Conservation (phyloP, 768 basidiomycete species). For the Tricholoma sp. region DNA sequence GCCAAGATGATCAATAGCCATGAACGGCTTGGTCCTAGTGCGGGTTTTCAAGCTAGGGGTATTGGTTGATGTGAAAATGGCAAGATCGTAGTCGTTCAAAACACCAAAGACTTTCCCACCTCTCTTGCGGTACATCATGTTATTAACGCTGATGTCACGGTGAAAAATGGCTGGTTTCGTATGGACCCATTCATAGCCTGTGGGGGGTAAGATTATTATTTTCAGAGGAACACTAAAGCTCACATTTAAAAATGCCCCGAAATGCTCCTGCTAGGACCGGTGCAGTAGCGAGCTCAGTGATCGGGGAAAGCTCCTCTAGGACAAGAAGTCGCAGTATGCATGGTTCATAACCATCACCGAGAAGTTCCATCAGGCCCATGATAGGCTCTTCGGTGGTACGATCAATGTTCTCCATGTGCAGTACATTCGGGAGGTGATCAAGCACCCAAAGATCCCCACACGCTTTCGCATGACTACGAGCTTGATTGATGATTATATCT, state of each 20-base stretch:
- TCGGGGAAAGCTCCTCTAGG: background rate
- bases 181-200: background rate
- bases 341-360: background rate
- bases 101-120: background rate
- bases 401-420: background rate
- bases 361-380: background rate
- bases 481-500: background rate
- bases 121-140: conserved; percentile 1
- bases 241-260: background rate
- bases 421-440: background rate
- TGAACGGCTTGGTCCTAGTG: conserved; percentile 14
- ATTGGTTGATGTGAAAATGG: background rate
- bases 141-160: background rate
- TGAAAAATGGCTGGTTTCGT: background rate
- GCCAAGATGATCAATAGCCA: conserved; percentile 15
- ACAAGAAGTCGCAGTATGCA: background rate
- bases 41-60: background rate
- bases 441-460: background rate
- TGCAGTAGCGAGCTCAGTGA: background rate
- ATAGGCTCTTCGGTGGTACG: background rate
- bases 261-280: background rate
- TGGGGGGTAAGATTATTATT: background rate
- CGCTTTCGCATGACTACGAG: background rate
- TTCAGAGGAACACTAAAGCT: background rate
- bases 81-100: background rate